Evolutionary conservation across 2,329 filamentous ascomycete species (phyloP).

Genomic region (Arthroderma sp.): DNA sequence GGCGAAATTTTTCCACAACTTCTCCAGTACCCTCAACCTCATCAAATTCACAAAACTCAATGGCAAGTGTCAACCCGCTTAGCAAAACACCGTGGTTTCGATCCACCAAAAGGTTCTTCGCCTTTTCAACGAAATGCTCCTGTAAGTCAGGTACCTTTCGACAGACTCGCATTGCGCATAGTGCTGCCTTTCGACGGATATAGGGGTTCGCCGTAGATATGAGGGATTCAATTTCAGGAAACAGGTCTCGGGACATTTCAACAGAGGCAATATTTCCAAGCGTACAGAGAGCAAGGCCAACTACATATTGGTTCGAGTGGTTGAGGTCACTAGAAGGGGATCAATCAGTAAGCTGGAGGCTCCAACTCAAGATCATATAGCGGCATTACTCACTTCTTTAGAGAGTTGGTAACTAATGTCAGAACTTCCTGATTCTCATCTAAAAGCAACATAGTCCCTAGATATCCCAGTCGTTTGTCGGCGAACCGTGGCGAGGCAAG

Average conservation of each 20-base stretch:
- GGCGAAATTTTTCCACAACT: constrained; percentile 81
- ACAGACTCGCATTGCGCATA: constrained; percentile 99
- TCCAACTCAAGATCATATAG: background rate
- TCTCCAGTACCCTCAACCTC: constrained; percentile 85
- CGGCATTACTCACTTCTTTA: constrained; percentile 69
- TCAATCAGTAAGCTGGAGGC: background rate
- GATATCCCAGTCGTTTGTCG: constrained; percentile 89
- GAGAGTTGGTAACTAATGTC: constrained; percentile 90
- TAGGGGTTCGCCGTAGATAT: constrained; percentile 95
- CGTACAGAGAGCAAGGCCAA: constrained; percentile 89
- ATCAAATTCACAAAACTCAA: constrained; percentile 86
- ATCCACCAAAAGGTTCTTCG: constrained; percentile 74
- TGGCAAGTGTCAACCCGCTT: constrained; percentile 81
- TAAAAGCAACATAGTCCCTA: constrained; percentile 88
- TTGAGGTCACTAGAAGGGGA: constrained; percentile 63
- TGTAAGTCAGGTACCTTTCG: constrained; percentile 94
- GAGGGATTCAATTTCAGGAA: constrained; percentile 86
- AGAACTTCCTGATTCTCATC: constrained; percentile 98
- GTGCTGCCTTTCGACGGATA: constrained; percentile 86
- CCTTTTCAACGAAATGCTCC: constrained; percentile 94
- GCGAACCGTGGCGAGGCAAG: constrained; percentile 93
- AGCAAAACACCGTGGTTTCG: constrained; percentile 91
- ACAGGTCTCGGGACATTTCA: constrained; percentile 96
- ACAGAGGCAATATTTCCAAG: constrained; percentile 95
- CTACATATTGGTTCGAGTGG: constrained; percentile 96